phyloP scores from a whole-genome alignment of 1,139 yeast genomes.

The Yamadazyma sp. region DNA sequence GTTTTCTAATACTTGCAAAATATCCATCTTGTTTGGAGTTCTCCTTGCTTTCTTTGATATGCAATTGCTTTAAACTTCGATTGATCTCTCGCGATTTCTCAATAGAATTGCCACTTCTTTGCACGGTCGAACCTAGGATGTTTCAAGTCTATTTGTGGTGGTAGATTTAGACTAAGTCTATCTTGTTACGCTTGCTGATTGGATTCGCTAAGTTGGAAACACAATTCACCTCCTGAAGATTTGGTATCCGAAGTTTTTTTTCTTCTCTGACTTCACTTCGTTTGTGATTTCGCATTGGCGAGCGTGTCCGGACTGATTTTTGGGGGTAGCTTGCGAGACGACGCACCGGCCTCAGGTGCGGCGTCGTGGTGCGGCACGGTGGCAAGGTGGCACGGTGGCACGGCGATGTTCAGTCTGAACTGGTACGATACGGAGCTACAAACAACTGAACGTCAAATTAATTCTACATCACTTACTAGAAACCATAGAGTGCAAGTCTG shows the following conservation, averaged over 20 bases:
- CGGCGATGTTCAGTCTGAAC: too few relatives aligned
- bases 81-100: background rate
- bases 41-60: background rate
- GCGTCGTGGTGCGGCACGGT: background rate
- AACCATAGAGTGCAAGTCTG: slow-evolving; percentile 47
- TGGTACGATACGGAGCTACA: too few relatives aligned
- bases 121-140: background rate
- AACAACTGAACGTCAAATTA: background rate
- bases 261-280: background rate
- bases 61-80: background rate
- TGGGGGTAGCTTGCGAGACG: too few relatives aligned
- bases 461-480: slow-evolving; percentile 1
- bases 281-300: background rate
- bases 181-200: background rate
- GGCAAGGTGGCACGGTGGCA: background rate
- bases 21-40: slow-evolving; percentile 50
- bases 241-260: background rate
- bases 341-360: background rate
- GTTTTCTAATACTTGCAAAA: slow-evolving; percentile 72
- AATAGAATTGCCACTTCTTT: background rate
- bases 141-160: background rate
- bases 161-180: too few relatives aligned
- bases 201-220: too few relatives aligned
- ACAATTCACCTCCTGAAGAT: background rate
- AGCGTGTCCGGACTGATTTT: background rate